Evolutionary conservation across 768 basidiomycete species (phyloP), one percentile per base, ranked within the genome.

Genomic region (Rhizopogon vinicolor): DNA sequence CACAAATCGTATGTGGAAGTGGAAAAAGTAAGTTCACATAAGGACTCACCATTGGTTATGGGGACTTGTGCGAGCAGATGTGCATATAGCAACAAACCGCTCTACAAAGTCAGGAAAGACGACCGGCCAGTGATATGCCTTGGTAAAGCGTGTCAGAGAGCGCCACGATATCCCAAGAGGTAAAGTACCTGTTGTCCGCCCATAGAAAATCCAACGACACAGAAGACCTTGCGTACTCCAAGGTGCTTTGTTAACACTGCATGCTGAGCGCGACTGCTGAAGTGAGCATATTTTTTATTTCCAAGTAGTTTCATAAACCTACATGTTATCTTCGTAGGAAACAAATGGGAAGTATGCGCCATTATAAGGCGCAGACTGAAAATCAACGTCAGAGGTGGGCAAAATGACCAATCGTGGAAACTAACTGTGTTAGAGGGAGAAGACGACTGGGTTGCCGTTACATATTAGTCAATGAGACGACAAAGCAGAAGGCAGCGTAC

Each of bases 301-400:
- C 9, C 8, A 16, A 37, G 22, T 25, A 14, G 13, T 55, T 40
- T n/a, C n/a, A 51, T 16, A 25, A 33, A 42, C 71, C 62, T 59
- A 79, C 82, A 82, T 79, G 62, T 84, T 83, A 45, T 84, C 82
- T 61, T 79, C 76, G 59, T 83, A 84, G 16, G 80, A 78, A 7
- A 83, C 72, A 9, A 68, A 70, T 10, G 81, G 82, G 58, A 83
- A 84, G 61, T 82, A 83, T 7, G 82, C 80, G 0, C 82, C 82
- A 56, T 81, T 80, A 62, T 80, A 79, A 0, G 82, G 82, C 5
- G 66, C 61, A 9, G 82, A 78, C 82, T 84, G 12, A 10, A 13
- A 46, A 41, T 18, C 16, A 14, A 29, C 18, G 31, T 37, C 42
- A 42, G 48, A 28, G 29, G 50, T 9, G 39, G 16, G 18, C 40